A percentile compares a stretch with the other conserved stretches of the same genome.
phyloP scores from a whole-genome alignment of 1,284 basidiomycete species.

The Lignosus rhinocerotis region DNA sequence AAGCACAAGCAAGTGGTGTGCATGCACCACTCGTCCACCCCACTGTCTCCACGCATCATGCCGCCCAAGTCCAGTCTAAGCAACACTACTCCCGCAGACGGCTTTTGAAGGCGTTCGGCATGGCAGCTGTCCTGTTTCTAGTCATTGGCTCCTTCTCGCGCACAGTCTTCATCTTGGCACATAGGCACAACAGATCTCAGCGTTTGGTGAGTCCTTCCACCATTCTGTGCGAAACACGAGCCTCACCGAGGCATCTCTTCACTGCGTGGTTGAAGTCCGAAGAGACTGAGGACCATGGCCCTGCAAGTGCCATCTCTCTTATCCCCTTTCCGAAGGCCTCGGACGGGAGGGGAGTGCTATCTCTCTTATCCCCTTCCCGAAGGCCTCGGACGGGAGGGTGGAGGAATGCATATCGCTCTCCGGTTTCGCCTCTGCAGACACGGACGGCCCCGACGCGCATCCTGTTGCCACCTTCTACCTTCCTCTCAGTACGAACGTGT shows the following conservation, averaged over 20 bases:
- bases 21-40: background rate
- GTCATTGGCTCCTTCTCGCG: conserved; percentile 21
- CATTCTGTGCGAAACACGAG: background rate
- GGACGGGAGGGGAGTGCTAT: conserved; percentile 14
- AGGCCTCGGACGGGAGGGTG: conserved; percentile 12
- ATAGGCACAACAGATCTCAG: conserved; percentile 1
- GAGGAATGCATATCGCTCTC: conserved; percentile 9
- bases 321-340: background rate
- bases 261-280: background rate
- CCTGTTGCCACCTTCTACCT: conserved; percentile 21
- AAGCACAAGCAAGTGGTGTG: background rate
- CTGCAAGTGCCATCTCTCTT: background rate
- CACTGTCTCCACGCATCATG: background rate
- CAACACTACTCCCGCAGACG: conserved; percentile 21
- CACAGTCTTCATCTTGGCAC: conserved; percentile 16
- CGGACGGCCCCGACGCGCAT: background rate
- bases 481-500: conserved; percentile 21
- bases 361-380: background rate
- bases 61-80: background rate
- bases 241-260: background rate
- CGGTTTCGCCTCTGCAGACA: background rate
- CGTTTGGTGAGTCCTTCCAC: background rate
- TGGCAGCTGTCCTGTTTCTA: conserved; percentile 27
- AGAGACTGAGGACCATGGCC: background rate
- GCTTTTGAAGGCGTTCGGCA: conserved; percentile 28